Evolutionary conservation across 2,329 filamentous ascomycete species (phyloP).

Genomic region (Coccinonectria pachysandricola): DNA sequence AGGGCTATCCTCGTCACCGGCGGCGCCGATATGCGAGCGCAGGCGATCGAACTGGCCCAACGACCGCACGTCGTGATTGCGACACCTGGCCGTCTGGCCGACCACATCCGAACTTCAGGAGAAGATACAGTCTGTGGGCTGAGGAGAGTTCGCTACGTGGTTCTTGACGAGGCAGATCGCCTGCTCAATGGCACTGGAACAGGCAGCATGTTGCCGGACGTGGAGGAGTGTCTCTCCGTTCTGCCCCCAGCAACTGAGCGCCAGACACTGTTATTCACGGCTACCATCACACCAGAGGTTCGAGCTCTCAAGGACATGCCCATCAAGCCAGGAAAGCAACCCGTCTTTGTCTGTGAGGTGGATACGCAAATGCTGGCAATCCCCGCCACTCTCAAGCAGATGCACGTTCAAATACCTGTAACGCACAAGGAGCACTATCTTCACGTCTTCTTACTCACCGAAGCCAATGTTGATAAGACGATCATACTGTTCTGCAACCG

Average conservation of each 20-base stretch:
- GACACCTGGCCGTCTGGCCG: constrained; percentile 83
- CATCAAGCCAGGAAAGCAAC: constrained; percentile 55
- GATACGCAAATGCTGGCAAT: constrained; percentile 67
- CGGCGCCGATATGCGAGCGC: constrained; percentile 81
- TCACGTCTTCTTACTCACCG: constrained; percentile 76
- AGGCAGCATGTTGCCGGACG: constrained; percentile 88
- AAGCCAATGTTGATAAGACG: constrained; percentile 62
- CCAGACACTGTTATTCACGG: constrained; percentile 94
- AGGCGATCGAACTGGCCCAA: constrained; percentile 73
- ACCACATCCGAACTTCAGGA: constrained; percentile 86
- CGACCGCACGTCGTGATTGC: constrained; percentile 89
- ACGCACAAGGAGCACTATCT: constrained; percentile 93
- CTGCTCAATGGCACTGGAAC: constrained; percentile 62
- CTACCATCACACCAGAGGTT: constrained; percentile 88
- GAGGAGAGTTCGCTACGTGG: constrained; percentile 68
- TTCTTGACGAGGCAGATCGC: constrained; percentile 92
- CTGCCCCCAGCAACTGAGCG: constrained; percentile 68
- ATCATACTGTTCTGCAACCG: constrained; percentile 93
- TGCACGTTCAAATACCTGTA: constrained; percentile 77
- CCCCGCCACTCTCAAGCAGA: constrained; percentile 71
- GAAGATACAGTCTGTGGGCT: constrained; percentile 82
- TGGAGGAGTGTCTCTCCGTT: constrained; percentile 76
- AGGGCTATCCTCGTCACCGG: constrained; percentile 87
- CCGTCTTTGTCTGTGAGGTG: constrained; percentile 83
- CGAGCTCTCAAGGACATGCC: constrained; percentile 74